A percentile compares a stretch with the other conserved stretches of the same genome.
These are phyloP conservation scores for Fraxinus baroniana DNA, from an alignment of 305 asterid species.

Conservation along the genomic window DNA sequence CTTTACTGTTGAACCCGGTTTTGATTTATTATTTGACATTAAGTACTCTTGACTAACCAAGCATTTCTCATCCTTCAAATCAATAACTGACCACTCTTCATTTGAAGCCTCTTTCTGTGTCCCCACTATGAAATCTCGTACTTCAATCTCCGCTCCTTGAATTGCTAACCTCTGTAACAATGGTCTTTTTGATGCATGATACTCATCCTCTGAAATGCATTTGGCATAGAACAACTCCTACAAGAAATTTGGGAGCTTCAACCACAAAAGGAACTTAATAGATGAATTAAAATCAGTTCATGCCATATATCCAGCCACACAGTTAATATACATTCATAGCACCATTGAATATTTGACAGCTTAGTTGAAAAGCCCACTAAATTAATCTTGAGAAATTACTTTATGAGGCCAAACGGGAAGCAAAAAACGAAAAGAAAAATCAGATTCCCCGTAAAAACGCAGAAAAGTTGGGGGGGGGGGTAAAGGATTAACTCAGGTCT, in stretches of 20 bases:
- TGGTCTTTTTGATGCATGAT: conserved; percentile 86
- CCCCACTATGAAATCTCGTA: conserved; percentile 53
- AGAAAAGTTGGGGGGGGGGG: neutral
- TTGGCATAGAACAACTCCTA: conserved; percentile 72
- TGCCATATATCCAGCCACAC: neutral
- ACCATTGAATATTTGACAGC: neutral
- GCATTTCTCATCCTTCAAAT: conserved; percentile 59
- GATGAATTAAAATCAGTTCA: neutral
- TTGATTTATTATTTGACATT: conserved; percentile 31
- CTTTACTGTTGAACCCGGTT: conserved; percentile 33
- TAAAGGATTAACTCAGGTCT: neutral
- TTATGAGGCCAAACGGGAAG: neutral
- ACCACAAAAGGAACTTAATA: neutral
- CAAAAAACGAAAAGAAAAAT: neutral
- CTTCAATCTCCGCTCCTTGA: conserved; percentile 87
- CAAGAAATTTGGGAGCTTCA: conserved; percentile 3
- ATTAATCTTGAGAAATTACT: neutral
- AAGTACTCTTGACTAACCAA: conserved; percentile 24
- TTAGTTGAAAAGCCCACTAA: neutral
- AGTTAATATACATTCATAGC: neutral
- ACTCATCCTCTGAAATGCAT: conserved; percentile 82
- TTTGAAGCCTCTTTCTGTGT: conserved; percentile 37
- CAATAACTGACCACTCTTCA: conserved; percentile 77
- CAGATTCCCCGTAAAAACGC: neutral
- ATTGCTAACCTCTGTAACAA: conserved; percentile 77